A percentile compares a stretch with the other conserved stretches of the same genome.
These are phyloP conservation scores for Paramecium primaurelia DNA, from an alignment of 73 alveolate species.

Conservation along the genomic window DNA sequence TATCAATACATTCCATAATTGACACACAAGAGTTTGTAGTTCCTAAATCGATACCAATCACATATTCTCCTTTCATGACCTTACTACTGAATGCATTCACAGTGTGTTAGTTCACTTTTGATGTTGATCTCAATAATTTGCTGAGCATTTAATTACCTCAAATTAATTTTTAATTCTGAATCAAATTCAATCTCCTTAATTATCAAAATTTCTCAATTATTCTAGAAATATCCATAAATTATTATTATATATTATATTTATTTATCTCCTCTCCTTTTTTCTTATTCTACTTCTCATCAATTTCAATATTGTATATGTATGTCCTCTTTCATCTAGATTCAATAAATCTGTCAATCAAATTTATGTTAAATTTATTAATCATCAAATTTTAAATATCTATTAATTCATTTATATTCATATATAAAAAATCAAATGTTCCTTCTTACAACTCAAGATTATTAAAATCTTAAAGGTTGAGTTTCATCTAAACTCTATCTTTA, in stretches of 20 bases:
- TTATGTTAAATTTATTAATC: background rate
- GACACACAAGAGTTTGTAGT: slow-evolving; percentile 99
- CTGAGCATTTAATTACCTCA: slow-evolving; percentile 23
- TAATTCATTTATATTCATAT: background rate
- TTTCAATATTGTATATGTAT: background rate
- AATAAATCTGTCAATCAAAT: background rate
- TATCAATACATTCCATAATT: slow-evolving; percentile 78
- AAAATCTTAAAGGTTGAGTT: background rate
- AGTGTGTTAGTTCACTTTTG: background rate
- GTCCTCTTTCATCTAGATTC: background rate
- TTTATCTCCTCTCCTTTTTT: background rate
- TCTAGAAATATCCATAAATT: slow-evolving; percentile 11
- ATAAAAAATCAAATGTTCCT: background rate
- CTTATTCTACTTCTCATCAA: background rate
- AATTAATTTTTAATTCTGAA: slow-evolving; percentile 21
- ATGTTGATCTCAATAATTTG: background rate
- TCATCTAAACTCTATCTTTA: background rate
- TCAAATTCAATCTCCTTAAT: background rate
- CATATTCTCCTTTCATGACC: slow-evolving; percentile 57
- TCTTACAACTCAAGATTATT: background rate
- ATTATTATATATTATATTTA: background rate
- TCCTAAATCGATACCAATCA: slow-evolving; percentile 98
- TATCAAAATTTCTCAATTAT: background rate
- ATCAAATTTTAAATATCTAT: background rate
- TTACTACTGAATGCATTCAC: slow-evolving; percentile 18